A percentile compares a stretch with the other conserved stretches of the same genome.
These are phyloP conservation scores for Coniosporium apollinis DNA, from an alignment of 495 filamentous ascomycete genomes.

Conservation along the genomic window DNA sequence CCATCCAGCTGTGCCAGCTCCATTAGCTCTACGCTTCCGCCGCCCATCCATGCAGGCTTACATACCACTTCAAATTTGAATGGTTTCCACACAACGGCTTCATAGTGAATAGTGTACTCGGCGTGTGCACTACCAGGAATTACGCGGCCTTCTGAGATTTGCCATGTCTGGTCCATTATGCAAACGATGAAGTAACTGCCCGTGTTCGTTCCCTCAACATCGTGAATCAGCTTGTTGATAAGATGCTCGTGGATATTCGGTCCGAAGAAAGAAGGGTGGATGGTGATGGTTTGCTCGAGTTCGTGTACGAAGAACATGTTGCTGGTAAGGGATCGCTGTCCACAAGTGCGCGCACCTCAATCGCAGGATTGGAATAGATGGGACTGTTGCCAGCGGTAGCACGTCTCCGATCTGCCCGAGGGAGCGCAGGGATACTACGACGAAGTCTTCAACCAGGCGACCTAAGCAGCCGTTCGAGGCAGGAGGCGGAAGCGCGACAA, in stretches of 20 bases:
- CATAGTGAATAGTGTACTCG: conserved; percentile 87
- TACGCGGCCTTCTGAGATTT: conserved; percentile 82
- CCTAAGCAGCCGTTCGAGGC: no score
- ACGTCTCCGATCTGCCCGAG: no score
- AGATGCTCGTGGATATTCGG: conserved; percentile 79
- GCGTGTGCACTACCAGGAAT: conserved; percentile 77
- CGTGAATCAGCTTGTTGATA: conserved; percentile 65
- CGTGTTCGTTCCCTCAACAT: conserved; percentile 76
- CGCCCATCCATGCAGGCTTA: conserved; percentile 7
- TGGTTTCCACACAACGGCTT: conserved; percentile 90
- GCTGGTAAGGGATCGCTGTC: no score
- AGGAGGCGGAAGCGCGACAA: no score
- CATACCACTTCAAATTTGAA: conserved; percentile 92
- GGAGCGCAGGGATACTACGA: no score
- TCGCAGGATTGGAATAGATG: no score
- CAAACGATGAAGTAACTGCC: conserved; percentile 92
- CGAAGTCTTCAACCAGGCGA: no score
- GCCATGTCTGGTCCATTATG: conserved; percentile 73
- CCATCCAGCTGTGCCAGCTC: conserved; percentile 68
- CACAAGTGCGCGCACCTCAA: no score
- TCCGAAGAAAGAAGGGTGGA: conserved; percentile 94
- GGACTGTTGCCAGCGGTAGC: no score
- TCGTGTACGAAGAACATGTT: conserved; percentile 96
- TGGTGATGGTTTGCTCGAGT: conserved; percentile 76
- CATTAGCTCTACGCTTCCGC: no score